Percentiles rank a stretch among this genome's conserved stretches.
These are phyloP conservation scores for Bolboschoenus planiculmis DNA, from an alignment of 176 grass and related monocot genomes.

Conservation along the genomic window DNA sequence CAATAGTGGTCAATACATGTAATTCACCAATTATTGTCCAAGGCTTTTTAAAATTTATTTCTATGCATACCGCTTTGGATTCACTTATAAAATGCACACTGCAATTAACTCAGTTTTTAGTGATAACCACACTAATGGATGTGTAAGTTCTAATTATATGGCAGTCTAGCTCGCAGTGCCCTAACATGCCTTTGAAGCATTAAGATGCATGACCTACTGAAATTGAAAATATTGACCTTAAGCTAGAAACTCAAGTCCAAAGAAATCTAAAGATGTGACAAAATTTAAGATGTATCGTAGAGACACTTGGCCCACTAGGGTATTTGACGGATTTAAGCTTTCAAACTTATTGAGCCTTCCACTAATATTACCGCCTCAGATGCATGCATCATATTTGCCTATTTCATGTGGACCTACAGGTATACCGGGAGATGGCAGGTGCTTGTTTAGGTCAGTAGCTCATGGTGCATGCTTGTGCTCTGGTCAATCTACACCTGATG, in stretches of 20 bases:
- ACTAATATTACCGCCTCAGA: neutral
- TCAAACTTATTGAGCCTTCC: neutral
- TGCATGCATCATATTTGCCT: neutral
- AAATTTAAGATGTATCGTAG: neutral
- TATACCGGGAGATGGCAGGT: slow-evolving; percentile 89
- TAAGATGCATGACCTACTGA: neutral
- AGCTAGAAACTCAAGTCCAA: neutral
- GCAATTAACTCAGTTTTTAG: neutral
- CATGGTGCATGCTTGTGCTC: slow-evolving; percentile 60
- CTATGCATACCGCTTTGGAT: neutral
- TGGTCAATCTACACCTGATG: slow-evolving; percentile 42
- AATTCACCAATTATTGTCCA: neutral
- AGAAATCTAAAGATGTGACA: neutral
- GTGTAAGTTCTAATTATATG: neutral
- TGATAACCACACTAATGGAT: neutral
- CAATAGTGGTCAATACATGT: neutral
- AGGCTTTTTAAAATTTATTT: neutral
- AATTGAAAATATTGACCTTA: neutral
- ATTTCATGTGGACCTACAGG: slow-evolving; percentile 37
- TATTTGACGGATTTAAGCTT: neutral
- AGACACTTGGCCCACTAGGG: neutral
- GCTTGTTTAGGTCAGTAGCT: slow-evolving; percentile 71
- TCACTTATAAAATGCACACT: neutral
- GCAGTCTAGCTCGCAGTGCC: neutral
- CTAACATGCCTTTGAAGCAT: neutral